These are phyloP conservation scores for Sporothrix humicola DNA, from an alignment of 2,329 filamentous ascomycete species.

Conservation along the genomic window DNA sequence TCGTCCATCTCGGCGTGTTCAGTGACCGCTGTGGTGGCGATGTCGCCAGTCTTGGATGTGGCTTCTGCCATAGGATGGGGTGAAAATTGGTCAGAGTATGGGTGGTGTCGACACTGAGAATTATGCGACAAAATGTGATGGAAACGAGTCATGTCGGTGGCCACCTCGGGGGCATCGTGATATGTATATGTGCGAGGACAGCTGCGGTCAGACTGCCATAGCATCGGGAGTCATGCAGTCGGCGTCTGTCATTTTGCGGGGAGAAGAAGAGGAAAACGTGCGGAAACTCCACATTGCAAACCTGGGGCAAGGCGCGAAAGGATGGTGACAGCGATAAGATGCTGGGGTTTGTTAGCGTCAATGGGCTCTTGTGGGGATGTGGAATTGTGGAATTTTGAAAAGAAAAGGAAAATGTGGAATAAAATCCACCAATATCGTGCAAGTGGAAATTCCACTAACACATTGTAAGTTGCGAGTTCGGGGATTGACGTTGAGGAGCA, in stretches of 20 bases:
- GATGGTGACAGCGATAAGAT: background rate
- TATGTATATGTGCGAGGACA: background rate
- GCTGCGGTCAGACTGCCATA: background rate
- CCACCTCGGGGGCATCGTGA: conserved; percentile 9
- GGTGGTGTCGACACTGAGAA: no score
- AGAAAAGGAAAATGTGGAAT: background rate
- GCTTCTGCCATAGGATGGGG: background rate
- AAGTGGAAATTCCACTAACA: conserved; percentile 1
- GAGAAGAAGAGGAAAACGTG: background rate
- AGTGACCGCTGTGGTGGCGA: background rate
- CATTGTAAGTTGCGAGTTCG: background rate
- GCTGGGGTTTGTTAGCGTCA: background rate
- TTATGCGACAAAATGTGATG: background rate
- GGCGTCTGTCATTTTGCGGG: conserved; percentile 5
- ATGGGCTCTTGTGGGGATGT: conserved; percentile 16
- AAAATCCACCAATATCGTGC: background rate
- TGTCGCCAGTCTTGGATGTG: background rate
- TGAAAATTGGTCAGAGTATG: no score
- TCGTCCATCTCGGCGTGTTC: background rate
- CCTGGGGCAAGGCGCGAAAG: background rate
- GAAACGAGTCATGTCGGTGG: background rate
- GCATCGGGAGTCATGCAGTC: background rate
- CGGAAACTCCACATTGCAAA: conserved; percentile 6
- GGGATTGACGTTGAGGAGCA: background rate
- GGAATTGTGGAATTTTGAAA: conserved; percentile 25